Conservation (phyloP, 2,329 filamentous ascomycete species). For the Sphaerulina vaccinii region DNA sequence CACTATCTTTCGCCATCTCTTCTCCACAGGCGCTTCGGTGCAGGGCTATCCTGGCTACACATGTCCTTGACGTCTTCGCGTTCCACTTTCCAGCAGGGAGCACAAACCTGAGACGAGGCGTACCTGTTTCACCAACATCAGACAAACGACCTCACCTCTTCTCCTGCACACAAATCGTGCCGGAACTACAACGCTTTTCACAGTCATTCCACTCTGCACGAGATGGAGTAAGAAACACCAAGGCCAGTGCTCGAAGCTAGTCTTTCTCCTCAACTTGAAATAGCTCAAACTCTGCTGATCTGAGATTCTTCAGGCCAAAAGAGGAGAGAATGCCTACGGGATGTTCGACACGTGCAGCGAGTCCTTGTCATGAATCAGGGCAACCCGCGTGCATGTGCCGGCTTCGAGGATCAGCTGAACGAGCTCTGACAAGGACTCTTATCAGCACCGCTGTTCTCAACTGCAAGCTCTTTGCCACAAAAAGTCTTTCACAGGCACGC, state of each 20-base stretch:
- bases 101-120: background rate
- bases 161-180: background rate
- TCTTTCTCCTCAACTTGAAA: background rate
- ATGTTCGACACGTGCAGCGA: background rate
- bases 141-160: background rate
- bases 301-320: background rate
- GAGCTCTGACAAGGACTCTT: too few species aligned
- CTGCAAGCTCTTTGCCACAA: background rate
- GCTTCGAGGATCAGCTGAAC: too few species aligned
- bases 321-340: background rate
- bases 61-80: slow-evolving; percentile 7
- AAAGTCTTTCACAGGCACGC: background rate
- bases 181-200: background rate
- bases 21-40: background rate
- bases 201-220: background rate
- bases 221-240: background rate
- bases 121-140: background rate
- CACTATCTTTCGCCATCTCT: slow-evolving; percentile 1
- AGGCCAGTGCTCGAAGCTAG: background rate
- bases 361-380: background rate
- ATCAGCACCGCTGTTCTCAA: background rate
- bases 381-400: too few species aligned
- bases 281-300: background rate
- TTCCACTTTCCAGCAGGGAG: slow-evolving; percentile 5
- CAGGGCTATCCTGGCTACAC: slow-evolving; percentile 2